phyloP scores from a whole-genome alignment of 2,329 filamentous ascomycete genomes.

The Claviceps spartinae region DNA sequence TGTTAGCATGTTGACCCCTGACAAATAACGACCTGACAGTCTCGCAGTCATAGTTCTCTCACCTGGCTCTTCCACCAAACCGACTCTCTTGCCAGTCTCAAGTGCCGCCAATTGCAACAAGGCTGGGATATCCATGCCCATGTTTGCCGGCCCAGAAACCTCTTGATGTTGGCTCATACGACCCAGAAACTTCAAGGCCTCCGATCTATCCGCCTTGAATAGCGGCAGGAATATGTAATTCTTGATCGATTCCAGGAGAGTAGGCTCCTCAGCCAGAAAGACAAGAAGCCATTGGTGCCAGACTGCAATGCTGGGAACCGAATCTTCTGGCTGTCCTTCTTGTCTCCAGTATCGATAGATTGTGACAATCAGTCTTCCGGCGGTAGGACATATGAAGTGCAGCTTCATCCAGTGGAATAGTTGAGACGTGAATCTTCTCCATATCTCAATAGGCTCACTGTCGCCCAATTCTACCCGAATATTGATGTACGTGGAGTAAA shows the following conservation, averaged over 20 bases:
- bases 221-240: constrained; percentile 50
- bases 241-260: constrained; percentile 48
- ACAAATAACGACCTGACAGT: neutral
- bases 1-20: neutral
- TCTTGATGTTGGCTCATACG: constrained; percentile 38
- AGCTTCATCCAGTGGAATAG: constrained; percentile 43
- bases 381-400: constrained; percentile 43
- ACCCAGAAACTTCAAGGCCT: constrained; percentile 44
- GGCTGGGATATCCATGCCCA: constrained; percentile 37
- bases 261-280: constrained; percentile 33
- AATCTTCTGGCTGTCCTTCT: constrained; percentile 11
- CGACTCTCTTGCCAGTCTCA: constrained; percentile 56
- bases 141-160: constrained; percentile 29
- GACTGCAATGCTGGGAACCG: constrained; percentile 21
- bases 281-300: constrained; percentile 46
- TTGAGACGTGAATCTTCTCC: constrained; percentile 36
- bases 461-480: constrained; percentile 17
- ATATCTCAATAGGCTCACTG: constrained; percentile 19
- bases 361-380: constrained; percentile 47
- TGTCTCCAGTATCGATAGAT: constrained; percentile 36
- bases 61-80: constrained; percentile 56
- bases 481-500: constrained; percentile 29
- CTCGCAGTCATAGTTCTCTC: constrained; percentile 7
- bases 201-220: constrained; percentile 42
- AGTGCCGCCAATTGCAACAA: constrained; percentile 53